Base-by-base conservation (phyloP, 495 filamentous ascomycete genomes). In the Neurospora sublineolata region DNA sequence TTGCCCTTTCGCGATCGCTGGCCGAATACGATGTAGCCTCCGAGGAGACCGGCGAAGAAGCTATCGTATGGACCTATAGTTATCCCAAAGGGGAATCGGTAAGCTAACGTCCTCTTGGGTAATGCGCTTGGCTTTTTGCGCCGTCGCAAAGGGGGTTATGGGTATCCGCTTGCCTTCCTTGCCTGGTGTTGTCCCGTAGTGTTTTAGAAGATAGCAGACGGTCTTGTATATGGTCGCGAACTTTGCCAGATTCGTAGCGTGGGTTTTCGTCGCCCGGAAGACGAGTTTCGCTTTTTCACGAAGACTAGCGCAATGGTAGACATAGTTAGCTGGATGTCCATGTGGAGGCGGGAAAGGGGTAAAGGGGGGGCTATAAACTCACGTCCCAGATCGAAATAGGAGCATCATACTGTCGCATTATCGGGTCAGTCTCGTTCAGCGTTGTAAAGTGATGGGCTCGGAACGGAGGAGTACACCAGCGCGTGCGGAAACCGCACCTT, bases 401-500 rank as follows among this genome's bases (percentile, higher is more conserved):
- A 97, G 88, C 68, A 97, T 90, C 94, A 97, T 99, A 30, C 90
- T 93, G 74, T 71, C 52, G 68, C 38, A 60, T 60, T 36, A 67
- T 40, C 27, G n/a, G 16, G 27, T 37, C 18, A 70, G 16, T 41
- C 12, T 39, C 9, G 68, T 73, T 18, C 67, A 73, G 64, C 71
- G 73, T 72, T 82, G 4, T 88, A 89, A 72, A 91, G 80, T 42
- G 89, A 89, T 80, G 91, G 89, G 73, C 89, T 89, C n/a, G 1
- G 20, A 30, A 37, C 14, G 18, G 16, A 7, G 16, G 38, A 85
- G 73, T 88, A 94, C 90, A 99, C 95, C 72, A 99, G 87, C 69
- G 95, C 95, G 83, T 99, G 95, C 76, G 95, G 95, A 85, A 98
- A 97, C 74, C 95, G 94, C 80, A 99, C 93, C 88, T 98, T 99